Conservation (phyloP, 345 rosid species). For the Populus deltoides region DNA sequence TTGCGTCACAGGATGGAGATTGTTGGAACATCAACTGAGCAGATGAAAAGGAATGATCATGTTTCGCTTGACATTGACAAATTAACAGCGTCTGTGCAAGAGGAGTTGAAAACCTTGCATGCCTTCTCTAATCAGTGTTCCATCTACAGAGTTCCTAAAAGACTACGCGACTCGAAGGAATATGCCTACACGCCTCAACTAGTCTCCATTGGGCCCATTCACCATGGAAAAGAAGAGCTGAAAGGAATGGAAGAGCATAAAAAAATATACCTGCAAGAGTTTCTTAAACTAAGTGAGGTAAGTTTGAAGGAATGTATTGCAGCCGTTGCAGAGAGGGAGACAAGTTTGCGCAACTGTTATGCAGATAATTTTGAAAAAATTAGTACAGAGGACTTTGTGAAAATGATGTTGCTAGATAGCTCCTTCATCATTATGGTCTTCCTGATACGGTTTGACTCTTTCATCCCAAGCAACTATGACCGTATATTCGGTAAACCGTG, state of each 20-base stretch:
- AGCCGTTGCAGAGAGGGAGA: not conserved
- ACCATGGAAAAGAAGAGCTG: conserved; percentile 8
- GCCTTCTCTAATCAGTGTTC: not conserved
- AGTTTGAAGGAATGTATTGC: not conserved
- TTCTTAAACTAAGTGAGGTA: not conserved
- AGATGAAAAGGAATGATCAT: not conserved
- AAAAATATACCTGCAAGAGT: not conserved
- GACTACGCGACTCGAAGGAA: conserved; percentile 4
- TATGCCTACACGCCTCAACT: conserved; percentile 12
- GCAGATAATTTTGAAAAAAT: not conserved
- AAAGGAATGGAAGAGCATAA: conserved; percentile 18
- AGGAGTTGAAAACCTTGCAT: not conserved
- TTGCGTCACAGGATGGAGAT: no score
- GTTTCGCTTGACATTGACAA: not conserved
- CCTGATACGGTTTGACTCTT: not conserved
- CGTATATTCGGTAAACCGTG: not conserved
- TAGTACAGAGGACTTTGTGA: conserved; percentile 1
- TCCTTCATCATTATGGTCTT: not conserved
- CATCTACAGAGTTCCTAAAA: conserved; percentile 18
- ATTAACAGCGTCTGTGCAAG: not conserved
- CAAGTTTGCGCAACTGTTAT: not conserved
- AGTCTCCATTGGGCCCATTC: conserved; percentile 18
- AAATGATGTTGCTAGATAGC: conserved; percentile 7
- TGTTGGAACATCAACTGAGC: no score
- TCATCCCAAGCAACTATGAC: not conserved